Conservation (phyloP, 2,329 filamentous ascomycete genomes). For the Phoma sp. region DNA sequence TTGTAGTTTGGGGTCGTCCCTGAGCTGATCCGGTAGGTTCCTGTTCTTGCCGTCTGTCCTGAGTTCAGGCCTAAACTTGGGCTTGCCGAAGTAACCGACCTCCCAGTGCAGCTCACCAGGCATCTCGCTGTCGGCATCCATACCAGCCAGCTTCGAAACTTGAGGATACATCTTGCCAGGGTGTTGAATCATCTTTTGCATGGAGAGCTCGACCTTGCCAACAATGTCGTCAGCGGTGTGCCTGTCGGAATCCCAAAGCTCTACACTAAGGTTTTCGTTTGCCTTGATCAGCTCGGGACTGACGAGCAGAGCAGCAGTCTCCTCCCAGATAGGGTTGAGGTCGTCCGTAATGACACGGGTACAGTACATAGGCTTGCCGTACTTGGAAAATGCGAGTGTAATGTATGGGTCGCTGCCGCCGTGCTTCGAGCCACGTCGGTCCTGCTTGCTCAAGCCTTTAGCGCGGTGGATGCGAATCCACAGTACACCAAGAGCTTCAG, state of each 20-base stretch:
- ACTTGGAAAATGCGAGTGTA: conserved; percentile 93
- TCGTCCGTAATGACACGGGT: conserved; percentile 96
- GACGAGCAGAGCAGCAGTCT: conserved; percentile 83
- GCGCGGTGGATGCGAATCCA: conserved; percentile 93
- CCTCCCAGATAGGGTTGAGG: conserved; percentile 90
- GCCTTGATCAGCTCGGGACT: conserved; percentile 91
- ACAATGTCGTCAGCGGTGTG: conserved; percentile 94
- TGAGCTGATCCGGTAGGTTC: conserved; percentile 75
- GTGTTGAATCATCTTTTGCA: conserved; percentile 94
- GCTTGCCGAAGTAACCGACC: conserved; percentile 93
- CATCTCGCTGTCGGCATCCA: conserved; percentile 86
- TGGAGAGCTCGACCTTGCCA: conserved; percentile 90
- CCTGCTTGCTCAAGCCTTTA: conserved; percentile 87
- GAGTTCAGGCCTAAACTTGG: conserved; percentile 82
- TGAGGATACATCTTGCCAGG: conserved; percentile 93
- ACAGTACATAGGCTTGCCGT: conserved; percentile 97
- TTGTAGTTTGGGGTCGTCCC: conserved; percentile 78
- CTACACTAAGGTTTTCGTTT: conserved; percentile 89
- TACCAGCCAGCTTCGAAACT: conserved; percentile 80
- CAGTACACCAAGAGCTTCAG: conserved; percentile 83
- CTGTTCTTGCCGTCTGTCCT: conserved; percentile 87
- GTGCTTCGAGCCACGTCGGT: conserved; percentile 78
- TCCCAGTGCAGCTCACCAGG: conserved; percentile 96
- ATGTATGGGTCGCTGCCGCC: conserved; percentile 96
- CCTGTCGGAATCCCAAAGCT: conserved; percentile 95